phyloP scores from a whole-genome alignment of 371 early-diverging fungal genomes.

The Gilbertella persicaria region DNA sequence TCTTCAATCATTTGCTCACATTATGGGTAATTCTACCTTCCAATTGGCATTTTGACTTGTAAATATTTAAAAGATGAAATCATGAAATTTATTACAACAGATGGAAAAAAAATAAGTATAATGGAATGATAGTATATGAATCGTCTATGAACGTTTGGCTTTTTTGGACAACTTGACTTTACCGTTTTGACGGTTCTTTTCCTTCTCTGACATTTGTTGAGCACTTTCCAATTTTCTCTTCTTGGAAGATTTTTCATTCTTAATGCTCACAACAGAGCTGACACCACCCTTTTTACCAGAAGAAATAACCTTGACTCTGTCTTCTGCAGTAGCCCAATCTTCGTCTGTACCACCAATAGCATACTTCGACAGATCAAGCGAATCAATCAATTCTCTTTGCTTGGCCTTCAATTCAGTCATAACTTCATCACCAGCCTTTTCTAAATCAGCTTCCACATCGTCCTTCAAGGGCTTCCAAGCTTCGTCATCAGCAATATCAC shows the following conservation, averaged over 20 bases:
- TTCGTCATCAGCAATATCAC: slow-evolving; percentile 72
- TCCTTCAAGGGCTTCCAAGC: slow-evolving; percentile 85
- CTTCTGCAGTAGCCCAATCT: slow-evolving; percentile 70
- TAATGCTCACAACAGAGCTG: slow-evolving; percentile 74
- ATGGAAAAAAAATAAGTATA: background rate
- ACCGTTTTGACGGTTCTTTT: slow-evolving; percentile 43
- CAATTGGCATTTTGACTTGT: too few species aligned
- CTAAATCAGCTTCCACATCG: slow-evolving; percentile 77
- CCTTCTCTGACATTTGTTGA: slow-evolving; percentile 54
- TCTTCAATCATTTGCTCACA: too few species aligned
- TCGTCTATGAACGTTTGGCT: slow-evolving; percentile 43
- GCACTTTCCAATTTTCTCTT: slow-evolving; percentile 58
- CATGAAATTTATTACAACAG: too few species aligned
- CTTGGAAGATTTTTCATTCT: slow-evolving; percentile 74
- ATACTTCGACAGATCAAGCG: slow-evolving; percentile 74
- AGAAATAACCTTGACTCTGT: slow-evolving; percentile 52
- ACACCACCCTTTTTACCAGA: slow-evolving; percentile 44
- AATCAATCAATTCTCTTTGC: slow-evolving; percentile 84
- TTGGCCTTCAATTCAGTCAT: slow-evolving; percentile 65
- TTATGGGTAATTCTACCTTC: too few species aligned
- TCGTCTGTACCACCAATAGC: slow-evolving; percentile 74
- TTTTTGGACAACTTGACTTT: slow-evolving; percentile 57
- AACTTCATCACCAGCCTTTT: slow-evolving; percentile 76
- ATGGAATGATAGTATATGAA: too few species aligned
- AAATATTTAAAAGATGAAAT: too few species aligned